Base-by-base conservation (phyloP, 768 basidiomycete species). In the Suillus americanus region DNA sequence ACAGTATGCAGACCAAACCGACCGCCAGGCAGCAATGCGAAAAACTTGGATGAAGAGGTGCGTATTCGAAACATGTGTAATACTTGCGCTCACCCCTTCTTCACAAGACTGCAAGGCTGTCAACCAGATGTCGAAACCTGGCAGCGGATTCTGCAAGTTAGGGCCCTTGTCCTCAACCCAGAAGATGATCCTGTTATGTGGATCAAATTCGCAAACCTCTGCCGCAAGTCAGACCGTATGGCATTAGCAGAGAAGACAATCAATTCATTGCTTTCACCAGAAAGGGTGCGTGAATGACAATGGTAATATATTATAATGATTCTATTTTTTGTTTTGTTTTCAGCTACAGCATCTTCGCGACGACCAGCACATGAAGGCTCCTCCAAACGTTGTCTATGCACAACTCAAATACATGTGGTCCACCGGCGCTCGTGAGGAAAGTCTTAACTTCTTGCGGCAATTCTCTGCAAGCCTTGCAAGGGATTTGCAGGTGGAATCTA, bases 71-170 rank as follows among this genome's bases (percentile, higher is more conserved):
- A n/a, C 23, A 6, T 7, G 35, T 56, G 25, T 30, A 35, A 51
- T 1, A 28, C 35, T 35, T 7, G 30, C 18, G 60, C 23, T 16
- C 62, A 56, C 63, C 50, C 50, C 62, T 33, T 57, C 63, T 5
- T 35, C 18, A 65, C 33, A 66, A 96, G 96, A 65, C 78, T 99
- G 46, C 90, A 94, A 79, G 97, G 95, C 2, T 98, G 96, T 77
- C 95, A 99, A 73, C 94, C 94, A 28, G 97, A 99, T 71, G 97
- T 99, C 40, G 97, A 99, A 77, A 95, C 97, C 5, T 99, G 97
- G 97, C 97, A 99, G 75, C 88, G 97, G 23, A 93, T 99, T 62
- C 81, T 99, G 10, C 97, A 98, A 81, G 95, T 99, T 57, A 87
- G 97, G 61, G 94, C 96, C 0, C 83, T 99, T 61, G 95, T 99